Percentiles rank a stretch among this genome's conserved stretches.
Conservation (phyloP, 1,139 yeast species). For the Scheffersomyces illinoinensis region DNA sequence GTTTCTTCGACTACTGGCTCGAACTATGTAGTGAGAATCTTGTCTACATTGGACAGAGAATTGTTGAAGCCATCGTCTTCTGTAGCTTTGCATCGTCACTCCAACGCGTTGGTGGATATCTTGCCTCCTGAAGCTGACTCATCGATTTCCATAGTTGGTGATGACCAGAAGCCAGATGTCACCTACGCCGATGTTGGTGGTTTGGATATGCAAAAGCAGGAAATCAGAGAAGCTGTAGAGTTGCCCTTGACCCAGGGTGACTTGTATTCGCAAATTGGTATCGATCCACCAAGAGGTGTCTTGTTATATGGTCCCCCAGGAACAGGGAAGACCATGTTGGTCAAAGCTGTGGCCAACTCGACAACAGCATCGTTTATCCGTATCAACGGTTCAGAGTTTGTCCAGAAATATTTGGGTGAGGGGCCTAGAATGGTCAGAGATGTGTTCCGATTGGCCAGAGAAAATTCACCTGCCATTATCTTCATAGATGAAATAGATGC, state of each 20-base stretch:
- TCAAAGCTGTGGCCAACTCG: conserved; percentile 96
- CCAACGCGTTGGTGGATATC: conserved; percentile 95
- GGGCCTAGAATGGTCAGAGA: conserved; percentile 99
- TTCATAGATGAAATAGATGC: conserved; percentile 92
- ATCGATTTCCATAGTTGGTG: conserved; percentile 90
- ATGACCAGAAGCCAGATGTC: conserved; percentile 89
- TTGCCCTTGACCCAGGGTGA: conserved; percentile 95
- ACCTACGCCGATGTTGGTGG: conserved; percentile 97
- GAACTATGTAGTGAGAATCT: conserved; percentile 90
- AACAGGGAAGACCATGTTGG: conserved; percentile 98
- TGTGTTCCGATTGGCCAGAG: conserved; percentile 95
- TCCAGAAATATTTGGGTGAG: conserved; percentile 97
- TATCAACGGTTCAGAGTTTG: conserved; percentile 97
- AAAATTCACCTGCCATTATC: conserved; percentile 93
- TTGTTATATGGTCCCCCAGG: conserved; percentile 98
- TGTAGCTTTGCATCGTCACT: conserved; percentile 97
- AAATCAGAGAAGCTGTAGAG: conserved; percentile 97
- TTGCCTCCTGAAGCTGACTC: conserved; percentile 99
- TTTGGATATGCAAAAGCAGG: conserved; percentile 98
- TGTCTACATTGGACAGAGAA: conserved; percentile 94
- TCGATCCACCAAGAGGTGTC: conserved; percentile 98
- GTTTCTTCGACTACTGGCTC: conserved; percentile 98
- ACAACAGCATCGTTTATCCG: conserved; percentile 95
- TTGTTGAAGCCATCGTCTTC: conserved; percentile 91
- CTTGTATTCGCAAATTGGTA: conserved; percentile 94